Conservation (phyloP, 495 filamentous ascomycete species). For the Aspergillus hancockii region DNA sequence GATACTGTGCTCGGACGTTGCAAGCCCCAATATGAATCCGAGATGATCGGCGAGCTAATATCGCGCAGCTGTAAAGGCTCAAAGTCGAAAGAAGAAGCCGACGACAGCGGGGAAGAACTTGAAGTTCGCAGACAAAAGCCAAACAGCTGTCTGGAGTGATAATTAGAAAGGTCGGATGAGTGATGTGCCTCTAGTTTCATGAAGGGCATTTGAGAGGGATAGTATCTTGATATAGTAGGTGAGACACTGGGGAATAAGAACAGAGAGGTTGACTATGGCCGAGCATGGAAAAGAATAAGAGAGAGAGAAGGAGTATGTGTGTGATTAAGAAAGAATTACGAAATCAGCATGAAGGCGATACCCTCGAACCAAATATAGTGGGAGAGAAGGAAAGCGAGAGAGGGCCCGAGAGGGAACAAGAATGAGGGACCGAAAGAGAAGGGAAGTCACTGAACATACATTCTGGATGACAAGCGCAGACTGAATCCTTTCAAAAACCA, state of each 20-base stretch:
- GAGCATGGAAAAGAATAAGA: neutral
- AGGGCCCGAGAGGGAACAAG: neutral
- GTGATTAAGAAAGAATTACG: neutral
- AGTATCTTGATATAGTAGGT: neutral
- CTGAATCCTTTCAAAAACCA: neutral
- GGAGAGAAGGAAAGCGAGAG: neutral
- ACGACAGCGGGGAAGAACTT: neutral
- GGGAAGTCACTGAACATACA: neutral
- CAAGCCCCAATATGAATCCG: neutral
- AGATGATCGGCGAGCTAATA: neutral
- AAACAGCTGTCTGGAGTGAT: slow-evolving; percentile 3
- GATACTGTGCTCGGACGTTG: neutral
- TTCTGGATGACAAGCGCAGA: neutral
- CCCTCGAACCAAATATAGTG: neutral
- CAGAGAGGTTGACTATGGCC: neutral
- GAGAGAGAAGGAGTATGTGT: no score
- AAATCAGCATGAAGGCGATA: neutral
- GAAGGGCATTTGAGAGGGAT: slow-evolving; percentile 8
- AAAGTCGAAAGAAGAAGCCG: neutral
- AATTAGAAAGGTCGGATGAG: slow-evolving; percentile 5
- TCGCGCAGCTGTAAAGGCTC: neutral
- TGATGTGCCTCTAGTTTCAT: neutral
- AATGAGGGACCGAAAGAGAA: neutral
- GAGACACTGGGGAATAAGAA: neutral
- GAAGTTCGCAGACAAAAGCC: slow-evolving; percentile 1